phyloP scores from a whole-genome alignment of 805 yeast species.

The Pichia cabralensis region DNA sequence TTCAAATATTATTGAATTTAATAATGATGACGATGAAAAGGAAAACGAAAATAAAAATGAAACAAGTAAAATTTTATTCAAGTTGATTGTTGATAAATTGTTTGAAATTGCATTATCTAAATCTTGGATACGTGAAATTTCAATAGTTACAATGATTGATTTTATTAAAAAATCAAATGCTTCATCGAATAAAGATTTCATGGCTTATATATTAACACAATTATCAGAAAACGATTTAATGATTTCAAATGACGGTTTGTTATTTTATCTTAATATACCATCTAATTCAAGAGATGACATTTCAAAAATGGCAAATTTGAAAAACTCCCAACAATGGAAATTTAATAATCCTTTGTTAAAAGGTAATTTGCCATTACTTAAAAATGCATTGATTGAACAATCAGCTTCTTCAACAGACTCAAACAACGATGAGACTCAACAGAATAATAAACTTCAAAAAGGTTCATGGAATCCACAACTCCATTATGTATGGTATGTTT shows the following conservation, averaged over 20 bases:
- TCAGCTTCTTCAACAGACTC: background rate
- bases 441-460: conserved; percentile 31
- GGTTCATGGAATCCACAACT: conserved; percentile 67
- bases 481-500: conserved; percentile 66
- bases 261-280: conserved; percentile 53
- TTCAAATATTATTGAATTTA: conserved; percentile 30
- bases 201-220: conserved; percentile 25
- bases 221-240: conserved; percentile 46
- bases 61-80: conserved; percentile 22
- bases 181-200: conserved; percentile 9
- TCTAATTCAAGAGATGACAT: conserved; percentile 12
- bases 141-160: conserved; percentile 59
- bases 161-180: conserved; percentile 28
- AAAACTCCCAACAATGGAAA: conserved; percentile 43
- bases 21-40: conserved; percentile 10
- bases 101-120: conserved; percentile 53
- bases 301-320: conserved; percentile 14
- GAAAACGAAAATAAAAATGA: too few relatives aligned
- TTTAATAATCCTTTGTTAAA: conserved; percentile 62
- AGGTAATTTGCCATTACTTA: conserved; percentile 51
- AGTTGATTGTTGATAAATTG: conserved; percentile 33
- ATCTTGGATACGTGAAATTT: conserved; percentile 81
- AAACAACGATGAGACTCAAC: too few relatives aligned
- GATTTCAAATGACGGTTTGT: conserved; percentile 70
- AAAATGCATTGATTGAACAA: conserved; percentile 57